Percentiles rank a stretch among this genome's conserved stretches.
Conservation (phyloP, 2,329 filamentous ascomycete species). For the Calonectria multiphialidica region DNA sequence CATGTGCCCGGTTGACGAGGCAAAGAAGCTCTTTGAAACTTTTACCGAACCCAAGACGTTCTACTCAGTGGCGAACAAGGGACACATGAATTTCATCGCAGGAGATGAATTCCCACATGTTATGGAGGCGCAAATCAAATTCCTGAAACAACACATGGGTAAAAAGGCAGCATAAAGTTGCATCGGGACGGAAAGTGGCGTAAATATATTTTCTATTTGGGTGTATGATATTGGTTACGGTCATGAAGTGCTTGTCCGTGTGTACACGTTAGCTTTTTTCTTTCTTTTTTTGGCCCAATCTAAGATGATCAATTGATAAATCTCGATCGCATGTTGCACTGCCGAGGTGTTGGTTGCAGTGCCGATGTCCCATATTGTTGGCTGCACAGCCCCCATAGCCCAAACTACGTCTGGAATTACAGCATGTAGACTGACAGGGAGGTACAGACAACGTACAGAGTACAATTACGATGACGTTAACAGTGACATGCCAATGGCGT, state of each 20-base stretch:
- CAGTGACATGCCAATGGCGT: background rate
- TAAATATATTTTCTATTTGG: slow-evolving; percentile 2
- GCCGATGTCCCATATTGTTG: background rate
- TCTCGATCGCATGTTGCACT: background rate
- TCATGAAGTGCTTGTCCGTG: background rate
- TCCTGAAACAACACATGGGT: background rate
- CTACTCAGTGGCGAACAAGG: slow-evolving; percentile 17
- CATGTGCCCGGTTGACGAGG: slow-evolving; percentile 10
- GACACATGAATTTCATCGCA: slow-evolving; percentile 18
- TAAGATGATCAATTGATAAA: background rate
- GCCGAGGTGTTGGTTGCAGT: background rate
- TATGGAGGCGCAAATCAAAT: slow-evolving; percentile 5
- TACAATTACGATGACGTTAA: background rate
- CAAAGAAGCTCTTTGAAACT: slow-evolving; percentile 18
- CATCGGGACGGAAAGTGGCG: background rate
- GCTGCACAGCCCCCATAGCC: background rate
- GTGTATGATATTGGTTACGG: background rate
- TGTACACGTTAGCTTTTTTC: background rate
- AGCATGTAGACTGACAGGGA: background rate
- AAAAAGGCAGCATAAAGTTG: background rate
- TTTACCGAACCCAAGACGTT: slow-evolving; percentile 13
- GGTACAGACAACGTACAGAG: background rate
- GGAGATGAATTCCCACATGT: background rate
- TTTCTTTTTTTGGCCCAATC: background rate
- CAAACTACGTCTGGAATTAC: background rate